Conservation (phyloP, 345 rosid species). For the Corchorus olitorius region DNA sequence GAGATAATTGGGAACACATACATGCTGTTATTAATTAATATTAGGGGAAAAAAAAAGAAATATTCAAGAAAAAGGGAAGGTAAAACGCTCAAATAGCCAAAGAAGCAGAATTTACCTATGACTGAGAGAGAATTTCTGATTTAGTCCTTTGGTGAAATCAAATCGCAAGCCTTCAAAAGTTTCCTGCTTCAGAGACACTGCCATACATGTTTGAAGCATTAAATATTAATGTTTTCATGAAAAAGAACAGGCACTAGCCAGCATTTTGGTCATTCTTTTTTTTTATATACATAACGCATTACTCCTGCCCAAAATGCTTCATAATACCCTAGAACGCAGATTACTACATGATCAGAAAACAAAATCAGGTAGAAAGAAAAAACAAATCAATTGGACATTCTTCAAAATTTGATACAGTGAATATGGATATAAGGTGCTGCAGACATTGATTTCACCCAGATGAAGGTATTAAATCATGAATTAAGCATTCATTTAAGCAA, state of each 20-base stretch:
- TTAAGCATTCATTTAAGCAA: background rate
- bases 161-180: constrained; percentile 94
- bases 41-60: constrained; percentile 1
- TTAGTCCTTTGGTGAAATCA: constrained; percentile 87
- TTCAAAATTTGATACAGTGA: background rate
- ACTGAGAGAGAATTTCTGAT: constrained; percentile 81
- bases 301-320: background rate
- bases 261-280: background rate
- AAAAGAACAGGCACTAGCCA: background rate
- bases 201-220: constrained; percentile 27
- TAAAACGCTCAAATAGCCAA: background rate
- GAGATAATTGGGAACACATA: constrained; percentile 22
- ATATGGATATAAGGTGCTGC: background rate
- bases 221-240: background rate
- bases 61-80: background rate
- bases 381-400: background rate
- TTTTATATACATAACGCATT: background rate
- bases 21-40: constrained; percentile 7
- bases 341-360: background rate
- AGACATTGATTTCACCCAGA: background rate
- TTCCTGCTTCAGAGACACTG: constrained; percentile 97
- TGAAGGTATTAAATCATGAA: background rate
- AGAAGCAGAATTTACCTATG: constrained; percentile 58
- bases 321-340: background rate
- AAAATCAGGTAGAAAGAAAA: background rate